Evolutionary conservation across 768 basidiomycete species (phyloP).

Genomic region (Pleurotus sapidus): DNA sequence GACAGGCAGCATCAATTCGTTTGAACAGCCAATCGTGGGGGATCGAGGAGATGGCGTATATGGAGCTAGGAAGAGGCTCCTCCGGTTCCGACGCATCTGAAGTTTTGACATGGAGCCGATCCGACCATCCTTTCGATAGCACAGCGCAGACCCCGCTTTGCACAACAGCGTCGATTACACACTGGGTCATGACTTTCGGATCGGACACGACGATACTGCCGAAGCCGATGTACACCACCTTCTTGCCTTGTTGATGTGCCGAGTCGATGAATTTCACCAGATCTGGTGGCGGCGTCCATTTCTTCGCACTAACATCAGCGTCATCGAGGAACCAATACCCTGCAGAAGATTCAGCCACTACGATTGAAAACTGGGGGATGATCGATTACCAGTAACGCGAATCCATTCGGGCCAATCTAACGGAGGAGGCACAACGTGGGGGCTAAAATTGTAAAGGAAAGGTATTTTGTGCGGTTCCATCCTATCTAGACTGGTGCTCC

Average conservation of each 20-base stretch:
- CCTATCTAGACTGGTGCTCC: slow-evolving; percentile 84
- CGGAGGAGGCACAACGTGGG: slow-evolving; percentile 85
- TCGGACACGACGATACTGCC: slow-evolving; percentile 97
- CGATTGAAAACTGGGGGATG: not conserved
- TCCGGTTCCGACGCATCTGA: slow-evolving; percentile 59
- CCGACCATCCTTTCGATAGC: slow-evolving; percentile 97
- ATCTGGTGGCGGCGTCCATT: slow-evolving; percentile 84
- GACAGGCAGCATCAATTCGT: slow-evolving; percentile 93
- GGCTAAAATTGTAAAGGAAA: slow-evolving; percentile 97
- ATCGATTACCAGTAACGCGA: slow-evolving; percentile 70
- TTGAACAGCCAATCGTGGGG: slow-evolving; percentile 97
- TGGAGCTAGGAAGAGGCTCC: slow-evolving; percentile 71
- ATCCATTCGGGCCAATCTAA: slow-evolving; percentile 99
- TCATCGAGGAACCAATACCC: slow-evolving; percentile 98
- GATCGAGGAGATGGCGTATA: slow-evolving; percentile 81
- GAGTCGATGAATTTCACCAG: slow-evolving; percentile 80
- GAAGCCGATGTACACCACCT: slow-evolving; percentile 96
- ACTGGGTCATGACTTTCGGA: slow-evolving; percentile 88
- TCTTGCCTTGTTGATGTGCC: slow-evolving; percentile 74
- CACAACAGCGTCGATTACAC: slow-evolving; percentile 84
- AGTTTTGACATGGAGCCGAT: slow-evolving; percentile 72
- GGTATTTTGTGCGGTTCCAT: slow-evolving; percentile 98
- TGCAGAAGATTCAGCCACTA: slow-evolving; percentile 19
- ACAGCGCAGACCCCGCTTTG: slow-evolving; percentile 89
- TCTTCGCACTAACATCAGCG: slow-evolving; percentile 83